Evolutionary conservation across 2,329 filamentous ascomycete genomes (phyloP), one percentile per base, ranked within the genome.

Genomic region (Colletotrichum higginsianum): DNA sequence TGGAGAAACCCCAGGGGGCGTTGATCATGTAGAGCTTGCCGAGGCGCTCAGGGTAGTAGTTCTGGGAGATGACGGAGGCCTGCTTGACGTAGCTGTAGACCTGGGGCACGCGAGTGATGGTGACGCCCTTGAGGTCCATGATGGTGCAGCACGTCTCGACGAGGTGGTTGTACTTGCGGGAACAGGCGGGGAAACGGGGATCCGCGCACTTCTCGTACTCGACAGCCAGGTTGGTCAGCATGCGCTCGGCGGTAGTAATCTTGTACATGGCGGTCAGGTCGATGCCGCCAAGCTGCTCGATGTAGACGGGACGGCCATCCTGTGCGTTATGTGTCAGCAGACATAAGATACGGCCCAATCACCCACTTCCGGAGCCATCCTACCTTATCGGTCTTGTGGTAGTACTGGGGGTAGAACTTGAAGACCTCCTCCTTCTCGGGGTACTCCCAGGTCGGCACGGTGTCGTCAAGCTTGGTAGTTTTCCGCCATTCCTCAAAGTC

Each of bases 21-120:
- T 99, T 99, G 91, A 99, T 98, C 78, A 99, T 86, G 88, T 98
- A 99, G 80, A 99, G 89, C 84, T 95, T 95, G 79, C 96, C 96
- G 71, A 99, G 88, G 71, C 96, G 94, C 88, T 99, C 96, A 9
- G 96, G 96, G 86, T 99, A 99, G 90, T 98, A 97, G 89, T 98
- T 98, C 85, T 98, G 96, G 75, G 94, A 97, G 84, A 99, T 94
- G 81, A 86, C 91, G 44, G 94, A 96, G 56, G 94, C 95, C 81
- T 93, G 90, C 78, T 90, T 90, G 76, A 99, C 90, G 86, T 98
- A 98, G 66, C 90, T 89, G 86, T 97, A 98, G 70, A 98, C 96
- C 73, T 93, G 92, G 74, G 91, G 89, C 53, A 94, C 91, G 84
- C 93, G 96, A 81, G 87, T 88, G 77, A 98, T 85, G 71, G 94